phyloP scores from a whole-genome alignment of 2,329 filamentous ascomycete species.

The Blastomyces parvus region DNA sequence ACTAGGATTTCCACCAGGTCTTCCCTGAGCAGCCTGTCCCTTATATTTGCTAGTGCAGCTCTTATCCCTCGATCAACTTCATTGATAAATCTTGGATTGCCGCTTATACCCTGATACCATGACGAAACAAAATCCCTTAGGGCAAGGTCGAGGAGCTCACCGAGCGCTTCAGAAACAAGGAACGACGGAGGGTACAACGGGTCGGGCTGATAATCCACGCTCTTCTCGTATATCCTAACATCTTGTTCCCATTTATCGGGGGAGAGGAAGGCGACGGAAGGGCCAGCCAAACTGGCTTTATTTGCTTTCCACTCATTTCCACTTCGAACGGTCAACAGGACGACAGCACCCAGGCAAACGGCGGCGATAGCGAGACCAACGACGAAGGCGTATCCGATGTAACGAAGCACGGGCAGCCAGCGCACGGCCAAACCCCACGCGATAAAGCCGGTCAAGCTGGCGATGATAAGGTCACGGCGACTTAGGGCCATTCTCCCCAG shows the following conservation, averaged over 20 bases:
- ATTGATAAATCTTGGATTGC: constrained; percentile 67
- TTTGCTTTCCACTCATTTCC: constrained; percentile 35
- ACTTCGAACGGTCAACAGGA: constrained; percentile 48
- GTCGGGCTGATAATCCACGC: constrained; percentile 56
- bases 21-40: constrained; percentile 60
- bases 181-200: constrained; percentile 68
- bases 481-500: constrained; percentile 39
- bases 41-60: constrained; percentile 58
- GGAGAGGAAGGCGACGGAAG: constrained; percentile 49
- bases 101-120: constrained; percentile 85
- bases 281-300: constrained; percentile 24
- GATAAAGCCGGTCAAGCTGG: constrained; percentile 47
- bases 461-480: constrained; percentile 36
- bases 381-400: constrained; percentile 74
- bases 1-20: constrained; percentile 80
- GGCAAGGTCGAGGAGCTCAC: constrained; percentile 66
- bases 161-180: constrained; percentile 68
- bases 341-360: constrained; percentile 47
- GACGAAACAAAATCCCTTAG: constrained; percentile 74
- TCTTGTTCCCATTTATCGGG: constrained; percentile 60
- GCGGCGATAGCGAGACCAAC: constrained; percentile 52
- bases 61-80: constrained; percentile 77
- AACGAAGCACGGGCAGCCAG: constrained; percentile 75
- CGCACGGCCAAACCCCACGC: constrained; percentile 79
- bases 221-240: constrained; percentile 53